A percentile compares a stretch with the other conserved stretches of the same genome.
phyloP scores from a whole-genome alignment of 1,139 yeast genomes.

The Fermentozyma sake region DNA sequence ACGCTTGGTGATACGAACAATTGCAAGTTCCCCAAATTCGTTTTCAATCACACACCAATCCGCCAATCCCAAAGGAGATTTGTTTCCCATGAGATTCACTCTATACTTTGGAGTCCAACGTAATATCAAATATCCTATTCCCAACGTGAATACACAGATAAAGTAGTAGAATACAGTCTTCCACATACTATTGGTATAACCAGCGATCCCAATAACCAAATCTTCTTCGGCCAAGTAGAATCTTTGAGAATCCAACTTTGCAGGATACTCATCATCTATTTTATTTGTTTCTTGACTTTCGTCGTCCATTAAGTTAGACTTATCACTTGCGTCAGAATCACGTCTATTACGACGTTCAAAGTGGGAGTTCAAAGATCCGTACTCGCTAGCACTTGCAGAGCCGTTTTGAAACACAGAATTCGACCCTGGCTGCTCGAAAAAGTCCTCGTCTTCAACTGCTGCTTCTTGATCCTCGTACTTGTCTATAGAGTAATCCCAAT shows the following conservation, averaged over 20 bases:
- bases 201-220: slow-evolving; percentile 89
- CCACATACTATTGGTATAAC: slow-evolving; percentile 56
- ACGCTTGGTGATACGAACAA: slow-evolving; percentile 50
- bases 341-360: slow-evolving; percentile 29
- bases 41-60: slow-evolving; percentile 95
- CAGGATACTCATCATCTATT: slow-evolving; percentile 40
- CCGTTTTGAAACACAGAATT: neutral
- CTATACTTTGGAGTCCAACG: slow-evolving; percentile 85
- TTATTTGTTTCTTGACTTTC: slow-evolving; percentile 23
- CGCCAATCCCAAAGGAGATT: slow-evolving; percentile 69
- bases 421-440: slow-evolving; percentile 4
- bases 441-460: slow-evolving; percentile 11
- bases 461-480: slow-evolving; percentile 39
- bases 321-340: slow-evolving; percentile 23
- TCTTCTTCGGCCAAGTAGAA: slow-evolving; percentile 95
- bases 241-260: slow-evolving; percentile 57
- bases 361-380: slow-evolving; percentile 32
- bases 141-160: slow-evolving; percentile 58
- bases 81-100: slow-evolving; percentile 62
- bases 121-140: slow-evolving; percentile 65
- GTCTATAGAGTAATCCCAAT: slow-evolving; percentile 57
- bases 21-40: slow-evolving; percentile 81
- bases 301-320: slow-evolving; percentile 12
- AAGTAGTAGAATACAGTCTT: slow-evolving; percentile 48
- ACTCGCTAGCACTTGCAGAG: slow-evolving; percentile 17